Evolutionary conservation across 1,139 yeast species (phyloP), one percentile per base, ranked within the genome.

Genomic region (Candida neerlandica): DNA sequence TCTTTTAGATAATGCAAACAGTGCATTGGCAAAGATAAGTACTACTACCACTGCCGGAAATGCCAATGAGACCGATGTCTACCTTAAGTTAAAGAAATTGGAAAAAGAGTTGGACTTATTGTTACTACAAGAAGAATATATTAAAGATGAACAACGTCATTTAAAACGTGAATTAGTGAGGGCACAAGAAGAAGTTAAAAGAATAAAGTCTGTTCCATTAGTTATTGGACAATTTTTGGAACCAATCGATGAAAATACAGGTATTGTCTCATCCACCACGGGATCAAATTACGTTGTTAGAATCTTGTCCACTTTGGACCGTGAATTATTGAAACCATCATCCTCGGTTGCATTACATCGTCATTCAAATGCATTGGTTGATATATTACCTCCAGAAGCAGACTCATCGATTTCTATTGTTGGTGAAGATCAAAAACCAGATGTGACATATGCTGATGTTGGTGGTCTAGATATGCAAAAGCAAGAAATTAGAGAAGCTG

Each of bases 401-500:
- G 99, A 95, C 65, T 91, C 98, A 1, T 86, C 96, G 41, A 94
- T 95, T 58, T 86, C 98, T 37, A 91, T 95, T 67, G 89, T 95
- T 62, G 95, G 97, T 39, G 96, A 92, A 41, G 89, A 90, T 62
- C 96, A 95, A 69, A 89, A 88, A 63, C 97, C 97, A 14, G 96
- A 89, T 64, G 92, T 88, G 40, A 81, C 91, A 5, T 88, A 88
- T 60, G 90, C 91, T 41, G 99, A 95, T 69, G 97, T 95, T 49
- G 99, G 99, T 70, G 99, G 99, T 43, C 79, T 95, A 66, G 99
- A 95, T 69, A 92, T 92, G 96, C 99, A 95, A 70, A 95, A 94
- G 62, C 99, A 95, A 70, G 99, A 95, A 73, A 94, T 95, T 57
- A 83, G 97, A 65, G 99, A 95, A 71, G 99, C 99, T 1, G 99